Base-by-base conservation (phyloP, 2,329 filamentous ascomycete species). In the Leptographium galeiforme region DNA sequence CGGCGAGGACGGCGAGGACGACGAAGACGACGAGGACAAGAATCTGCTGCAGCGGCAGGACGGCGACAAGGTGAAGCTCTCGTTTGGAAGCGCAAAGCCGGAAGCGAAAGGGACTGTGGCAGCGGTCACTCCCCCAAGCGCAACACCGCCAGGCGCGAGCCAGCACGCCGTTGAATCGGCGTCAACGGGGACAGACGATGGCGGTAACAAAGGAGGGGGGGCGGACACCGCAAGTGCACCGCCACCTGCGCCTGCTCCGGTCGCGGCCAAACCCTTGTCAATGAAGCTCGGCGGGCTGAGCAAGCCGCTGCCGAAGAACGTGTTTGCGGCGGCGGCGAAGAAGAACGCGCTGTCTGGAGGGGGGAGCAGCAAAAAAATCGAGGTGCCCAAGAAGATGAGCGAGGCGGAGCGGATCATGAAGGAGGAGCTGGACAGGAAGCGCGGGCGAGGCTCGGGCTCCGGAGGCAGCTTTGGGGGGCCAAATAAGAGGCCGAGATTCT, bases 351-450 rank as follows among this genome's bases (percentile, higher is more conserved):
- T 88, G 2, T 65, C 67, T 0, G 69, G 70, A 0, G 76, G 78
- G 1, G 71, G 76, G 2, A 63, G 67, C 1, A 70, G 75, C 4
- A 88, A 88, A 67, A 88, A 87, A 64, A 61, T 70, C 36, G 80
- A 81, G 57, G 77, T 77, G 53, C 82, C 81, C 2, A 89, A 87
- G 73, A 93, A 87, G 62, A 91, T 95, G 78, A 91, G 86, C 62
- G 88, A 94, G 64, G 85, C 84, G 4, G 89, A 91, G 68, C 78
- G 85, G 52, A 94, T 93, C 62, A 95, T 95, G 89, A 87, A 85
- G 67, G 84, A 87, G 61, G 86, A 90, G 63, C 76, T 88, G 67
- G 85, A 89, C 61, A 74, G 77, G 58, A 89, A 89, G 64, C 74
- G 83, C 53, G 68, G 73, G 38, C 71, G 79, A 48, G 76, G 73